These are phyloP conservation scores for Kondoa malvinella DNA, from an alignment of 768 basidiomycete species.

Conservation along the genomic window DNA sequence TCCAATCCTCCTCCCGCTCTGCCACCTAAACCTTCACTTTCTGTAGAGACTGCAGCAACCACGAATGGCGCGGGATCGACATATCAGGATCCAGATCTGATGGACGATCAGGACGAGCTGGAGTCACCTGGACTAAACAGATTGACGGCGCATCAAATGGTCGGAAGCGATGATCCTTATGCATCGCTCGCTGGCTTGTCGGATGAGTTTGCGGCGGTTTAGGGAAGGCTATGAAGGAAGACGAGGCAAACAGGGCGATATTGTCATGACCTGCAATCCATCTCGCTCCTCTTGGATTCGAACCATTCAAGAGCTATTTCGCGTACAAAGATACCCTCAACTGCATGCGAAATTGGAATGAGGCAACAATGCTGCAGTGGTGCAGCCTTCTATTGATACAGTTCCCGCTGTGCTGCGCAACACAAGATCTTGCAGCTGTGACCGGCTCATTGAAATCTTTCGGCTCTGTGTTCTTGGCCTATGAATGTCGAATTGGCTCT, in stretches of 20 bases:
- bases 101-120: neutral
- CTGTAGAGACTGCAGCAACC: neutral
- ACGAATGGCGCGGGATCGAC: no score
- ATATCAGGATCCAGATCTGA: neutral
- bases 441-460: no score
- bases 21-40: neutral
- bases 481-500: no score
- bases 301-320: no score
- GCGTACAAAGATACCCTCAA: no score
- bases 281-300: neutral
- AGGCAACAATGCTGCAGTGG: no score
- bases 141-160: neutral
- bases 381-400: no score
- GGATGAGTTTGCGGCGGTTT: neutral
- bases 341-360: no score
- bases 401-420: no score
- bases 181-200: neutral
- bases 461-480: no score
- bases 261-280: neutral
- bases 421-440: no score
- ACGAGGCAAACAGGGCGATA: neutral
- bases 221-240: neutral
- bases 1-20: neutral
- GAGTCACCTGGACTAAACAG: neutral
- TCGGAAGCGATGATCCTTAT: neutral